phyloP scores from a whole-genome alignment of 176 grass and related monocot species.

The Poa annua region DNA sequence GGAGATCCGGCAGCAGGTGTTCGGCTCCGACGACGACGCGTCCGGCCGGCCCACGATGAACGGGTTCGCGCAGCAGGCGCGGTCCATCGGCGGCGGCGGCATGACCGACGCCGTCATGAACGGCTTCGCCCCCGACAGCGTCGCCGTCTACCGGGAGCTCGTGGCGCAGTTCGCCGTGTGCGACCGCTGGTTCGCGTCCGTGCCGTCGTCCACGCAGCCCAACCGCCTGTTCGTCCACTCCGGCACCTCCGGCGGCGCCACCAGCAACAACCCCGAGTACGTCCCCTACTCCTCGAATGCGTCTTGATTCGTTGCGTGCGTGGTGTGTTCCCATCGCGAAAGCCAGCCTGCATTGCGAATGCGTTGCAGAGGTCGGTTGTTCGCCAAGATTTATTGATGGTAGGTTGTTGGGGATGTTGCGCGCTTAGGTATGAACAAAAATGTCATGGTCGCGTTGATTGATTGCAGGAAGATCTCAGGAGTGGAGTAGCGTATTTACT shows the following conservation, averaged over 20 bases:
- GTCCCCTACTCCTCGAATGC: conserved; percentile 29
- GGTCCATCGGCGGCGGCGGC: conserved; percentile 59
- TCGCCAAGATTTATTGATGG: conserved; percentile 18
- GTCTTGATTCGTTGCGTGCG: conserved; percentile 19
- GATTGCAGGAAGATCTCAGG: background rate
- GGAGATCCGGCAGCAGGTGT: conserved; percentile 93
- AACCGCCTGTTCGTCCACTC: conserved; percentile 95
- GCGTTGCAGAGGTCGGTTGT: background rate
- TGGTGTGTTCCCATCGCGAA: too few species aligned
- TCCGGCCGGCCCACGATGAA: conserved; percentile 53
- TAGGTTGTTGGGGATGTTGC: conserved; percentile 4
- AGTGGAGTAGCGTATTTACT: background rate
- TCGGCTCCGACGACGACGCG: conserved; percentile 84
- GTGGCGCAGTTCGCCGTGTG: conserved; percentile 87
- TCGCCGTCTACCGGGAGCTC: conserved; percentile 81
- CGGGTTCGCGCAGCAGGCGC: conserved; percentile 91
- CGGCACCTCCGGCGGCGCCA: conserved; percentile 77
- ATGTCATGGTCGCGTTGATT: background rate
- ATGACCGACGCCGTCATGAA: conserved; percentile 87
- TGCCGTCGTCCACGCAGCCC: conserved; percentile 90
- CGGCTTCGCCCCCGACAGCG: conserved; percentile 78
- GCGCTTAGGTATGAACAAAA: conserved; percentile 18
- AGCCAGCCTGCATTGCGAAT: background rate
- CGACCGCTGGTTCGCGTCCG: conserved; percentile 93
- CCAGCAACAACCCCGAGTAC: conserved; percentile 74